Percentiles rank a stretch among this genome's conserved stretches.
Conservation (phyloP, 306 rosid species). For the Rosa chinensis region DNA sequence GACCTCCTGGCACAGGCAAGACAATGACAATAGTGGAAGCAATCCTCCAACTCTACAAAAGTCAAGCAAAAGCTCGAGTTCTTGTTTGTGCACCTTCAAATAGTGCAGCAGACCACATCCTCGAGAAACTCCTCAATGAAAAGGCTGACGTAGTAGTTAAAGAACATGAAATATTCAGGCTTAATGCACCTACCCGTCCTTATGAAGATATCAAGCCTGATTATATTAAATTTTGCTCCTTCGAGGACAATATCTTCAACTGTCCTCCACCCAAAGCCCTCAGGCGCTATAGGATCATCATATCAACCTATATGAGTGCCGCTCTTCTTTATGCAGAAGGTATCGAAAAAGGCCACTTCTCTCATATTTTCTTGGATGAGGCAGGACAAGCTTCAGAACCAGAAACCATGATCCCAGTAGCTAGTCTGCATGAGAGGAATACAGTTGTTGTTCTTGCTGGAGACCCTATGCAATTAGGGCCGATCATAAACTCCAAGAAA, state of each 20-base stretch:
- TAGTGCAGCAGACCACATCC: slow-evolving; percentile 79
- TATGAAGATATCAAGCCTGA: slow-evolving; percentile 70
- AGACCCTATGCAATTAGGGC: slow-evolving; percentile 94
- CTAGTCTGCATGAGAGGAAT: slow-evolving; percentile 53
- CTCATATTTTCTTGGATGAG: slow-evolving; percentile 95
- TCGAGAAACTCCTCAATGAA: slow-evolving; percentile 60
- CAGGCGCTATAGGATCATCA: slow-evolving; percentile 53
- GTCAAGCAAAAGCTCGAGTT: slow-evolving; percentile 45
- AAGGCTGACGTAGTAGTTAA: slow-evolving; percentile 33
- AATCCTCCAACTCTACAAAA: slow-evolving; percentile 67
- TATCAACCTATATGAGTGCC: slow-evolving; percentile 83
- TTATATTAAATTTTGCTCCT: slow-evolving; percentile 60
- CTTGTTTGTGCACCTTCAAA: slow-evolving; percentile 92
- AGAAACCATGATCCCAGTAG: slow-evolving; percentile 77
- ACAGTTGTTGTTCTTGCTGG: slow-evolving; percentile 96
- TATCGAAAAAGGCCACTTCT: slow-evolving; percentile 68
- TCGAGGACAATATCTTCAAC: slow-evolving; percentile 56
- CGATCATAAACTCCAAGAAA: slow-evolving; percentile 70
- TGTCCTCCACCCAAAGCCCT: slow-evolving; percentile 65
- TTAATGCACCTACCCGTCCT: slow-evolving; percentile 66
- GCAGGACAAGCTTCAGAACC: slow-evolving; percentile 99
- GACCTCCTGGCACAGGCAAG: slow-evolving; percentile 98
- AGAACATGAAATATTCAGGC: slow-evolving; percentile 71
- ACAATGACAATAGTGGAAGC: slow-evolving; percentile 76
- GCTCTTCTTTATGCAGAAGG: slow-evolving; percentile 68